Percentiles rank a stretch among this genome's conserved stretches.
phyloP scores from a whole-genome alignment of 306 rosid species.

The Psophocarpus tetragonolobus region DNA sequence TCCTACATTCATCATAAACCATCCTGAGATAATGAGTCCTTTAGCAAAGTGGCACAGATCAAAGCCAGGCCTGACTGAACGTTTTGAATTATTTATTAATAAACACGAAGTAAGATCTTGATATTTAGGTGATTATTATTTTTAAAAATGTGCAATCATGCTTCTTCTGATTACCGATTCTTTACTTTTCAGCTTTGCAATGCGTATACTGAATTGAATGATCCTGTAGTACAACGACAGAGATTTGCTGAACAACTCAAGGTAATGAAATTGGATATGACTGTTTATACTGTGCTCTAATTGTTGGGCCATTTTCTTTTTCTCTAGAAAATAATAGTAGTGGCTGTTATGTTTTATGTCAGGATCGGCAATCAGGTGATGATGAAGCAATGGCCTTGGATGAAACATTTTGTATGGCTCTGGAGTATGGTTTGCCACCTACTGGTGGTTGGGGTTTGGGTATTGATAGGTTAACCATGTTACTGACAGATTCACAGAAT shows the following conservation, averaged over 20 bases:
- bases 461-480: slow-evolving; percentile 77
- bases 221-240: slow-evolving; percentile 87
- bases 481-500: slow-evolving; percentile 80
- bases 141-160: background rate
- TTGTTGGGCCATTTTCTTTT: background rate
- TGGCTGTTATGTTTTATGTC: slow-evolving; percentile 15
- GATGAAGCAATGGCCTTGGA: slow-evolving; percentile 95
- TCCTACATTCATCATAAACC: slow-evolving; percentile 83
- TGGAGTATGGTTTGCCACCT: slow-evolving; percentile 94
- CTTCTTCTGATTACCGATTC: slow-evolving; percentile 10
- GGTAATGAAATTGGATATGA: slow-evolving; percentile 44
- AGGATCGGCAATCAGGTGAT: slow-evolving; percentile 93
- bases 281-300: background rate
- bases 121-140: background rate
- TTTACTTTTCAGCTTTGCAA: slow-evolving; percentile 66
- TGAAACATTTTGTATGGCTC: slow-evolving; percentile 79
- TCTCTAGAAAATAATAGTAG: background rate
- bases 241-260: slow-evolving; percentile 89
- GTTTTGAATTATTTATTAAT: slow-evolving; percentile 82
- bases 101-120: slow-evolving; percentile 67
- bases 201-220: slow-evolving; percentile 93
- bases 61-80: slow-evolving; percentile 80
- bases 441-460: slow-evolving; percentile 98
- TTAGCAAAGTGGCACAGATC: slow-evolving; percentile 94
- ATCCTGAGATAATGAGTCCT: slow-evolving; percentile 94